phyloP scores from a whole-genome alignment of 805 yeast genomes.

The Pichia membranifaciens region DNA sequence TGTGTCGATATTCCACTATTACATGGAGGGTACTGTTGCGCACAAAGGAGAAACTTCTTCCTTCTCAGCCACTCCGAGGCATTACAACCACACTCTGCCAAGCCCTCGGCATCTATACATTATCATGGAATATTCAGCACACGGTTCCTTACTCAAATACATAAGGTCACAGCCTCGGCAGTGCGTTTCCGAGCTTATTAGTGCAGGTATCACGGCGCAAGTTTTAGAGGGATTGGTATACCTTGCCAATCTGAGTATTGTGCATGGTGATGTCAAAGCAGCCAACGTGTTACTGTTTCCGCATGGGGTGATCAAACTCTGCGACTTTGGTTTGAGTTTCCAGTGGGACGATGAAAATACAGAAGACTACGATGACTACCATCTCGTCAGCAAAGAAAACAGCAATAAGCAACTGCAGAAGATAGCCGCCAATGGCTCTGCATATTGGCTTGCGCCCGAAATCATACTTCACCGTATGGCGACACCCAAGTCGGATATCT shows the following conservation, averaged over 20 bases:
- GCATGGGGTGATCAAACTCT: constrained; percentile 49
- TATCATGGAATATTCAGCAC: constrained; percentile 58
- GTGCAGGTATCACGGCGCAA: constrained; percentile 45
- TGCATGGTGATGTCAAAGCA: constrained; percentile 74
- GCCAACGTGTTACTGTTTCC: constrained; percentile 63
- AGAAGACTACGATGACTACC: constrained; percentile 5
- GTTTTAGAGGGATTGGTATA: constrained; percentile 57
- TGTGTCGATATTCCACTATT: constrained; percentile 64
- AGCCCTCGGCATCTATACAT: constrained; percentile 41
- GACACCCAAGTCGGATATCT: constrained; percentile 81
- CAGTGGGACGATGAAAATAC: constrained; percentile 11
- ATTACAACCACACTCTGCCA: neutral
- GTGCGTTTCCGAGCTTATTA: constrained; percentile 50
- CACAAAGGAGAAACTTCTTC: neutral
- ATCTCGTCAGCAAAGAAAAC: constrained; percentile 11
- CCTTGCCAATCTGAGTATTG: constrained; percentile 66
- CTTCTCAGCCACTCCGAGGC: neutral
- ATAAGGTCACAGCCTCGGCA: constrained; percentile 42
- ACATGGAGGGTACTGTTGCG: constrained; percentile 36
- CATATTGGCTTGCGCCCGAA: constrained; percentile 99
- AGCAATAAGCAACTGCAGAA: constrained; percentile 30
- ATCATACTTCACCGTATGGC: constrained; percentile 61
- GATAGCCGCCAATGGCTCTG: constrained; percentile 68
- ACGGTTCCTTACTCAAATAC: constrained; percentile 55
- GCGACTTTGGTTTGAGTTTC: constrained; percentile 76